Evolutionary conservation across 2,329 filamentous ascomycete species (phyloP), one percentile per base, ranked within the genome.

Genomic region (Alternaria sp.): DNA sequence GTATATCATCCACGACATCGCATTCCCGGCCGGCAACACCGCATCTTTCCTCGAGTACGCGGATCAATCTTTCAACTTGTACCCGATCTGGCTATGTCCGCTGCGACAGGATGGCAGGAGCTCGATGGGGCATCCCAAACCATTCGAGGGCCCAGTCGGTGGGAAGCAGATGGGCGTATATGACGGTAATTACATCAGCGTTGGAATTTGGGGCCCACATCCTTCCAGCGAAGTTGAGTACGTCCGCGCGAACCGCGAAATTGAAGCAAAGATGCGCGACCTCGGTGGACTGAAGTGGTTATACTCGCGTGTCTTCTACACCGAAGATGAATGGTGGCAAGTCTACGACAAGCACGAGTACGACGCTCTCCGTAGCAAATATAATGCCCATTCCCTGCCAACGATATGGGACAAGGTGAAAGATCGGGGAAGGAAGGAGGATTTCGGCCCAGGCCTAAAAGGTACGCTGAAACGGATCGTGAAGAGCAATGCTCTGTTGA

Each of bases 221-320:
- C 86, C 89, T 2, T 74, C 80, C 2, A 73, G 84, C 48, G 69
- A 78, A 53, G 75, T 78, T 1, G 81, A 82, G n/a, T 93, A 93
- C 69, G 81, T 93, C 2, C 73, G 78, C 37, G 85, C 86, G 66
- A 96, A 96, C 77, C 85, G 89, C 31, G 83, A 82, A 41, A 82
- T 96, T 21, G 92, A 96, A 79, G 78, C 80, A 21, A 89, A 90
- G 71, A 84, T 93, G 4, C 80, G 81, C 46, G 82, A 86, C 63
- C 83, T 95, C 1, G 88, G 88, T 45, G 92, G 92, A 2, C 86
- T 90, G 80, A 96, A 96, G 80, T 95, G 91, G 90, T 81, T 96
- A 11, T 96, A 96, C 76, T 91, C 92, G 3, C 90, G 94, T 70
- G 90, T 91, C 0, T 96, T 93, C 79, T 95, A 95, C 75, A 83